phyloP scores from a whole-genome alignment of 805 yeast species.

The Metschnikowia aberdeeniae region DNA sequence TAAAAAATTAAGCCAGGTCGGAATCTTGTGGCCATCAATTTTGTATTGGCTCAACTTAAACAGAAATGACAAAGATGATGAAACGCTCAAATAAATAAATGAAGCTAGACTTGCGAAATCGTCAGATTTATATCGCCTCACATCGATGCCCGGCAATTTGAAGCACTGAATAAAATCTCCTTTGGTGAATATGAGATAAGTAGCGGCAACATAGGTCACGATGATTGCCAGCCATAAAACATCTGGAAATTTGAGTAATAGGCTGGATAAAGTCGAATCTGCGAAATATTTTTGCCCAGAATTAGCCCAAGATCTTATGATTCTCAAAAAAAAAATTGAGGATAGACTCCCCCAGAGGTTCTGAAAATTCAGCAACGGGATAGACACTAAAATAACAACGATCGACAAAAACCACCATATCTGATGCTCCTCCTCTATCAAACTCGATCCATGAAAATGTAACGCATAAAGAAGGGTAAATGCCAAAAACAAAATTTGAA shows the following conservation, averaged over 20 bases:
- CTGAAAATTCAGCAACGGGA: slow-evolving; percentile 5
- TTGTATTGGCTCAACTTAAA: slow-evolving; percentile 54
- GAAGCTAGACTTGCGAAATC: slow-evolving; percentile 31
- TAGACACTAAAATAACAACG: slow-evolving; percentile 12
- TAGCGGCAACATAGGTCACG: slow-evolving; percentile 31
- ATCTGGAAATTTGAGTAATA: slow-evolving; percentile 29
- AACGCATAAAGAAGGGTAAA: slow-evolving; percentile 49
- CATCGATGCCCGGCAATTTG: slow-evolving; percentile 8
- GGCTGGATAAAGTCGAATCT: slow-evolving; percentile 34
- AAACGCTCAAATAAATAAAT: slow-evolving; percentile 44
- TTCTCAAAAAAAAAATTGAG: slow-evolving; percentile 42
- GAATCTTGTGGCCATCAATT: slow-evolving; percentile 53
- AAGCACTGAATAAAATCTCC: slow-evolving; percentile 25
- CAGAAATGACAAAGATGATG: slow-evolving; percentile 43
- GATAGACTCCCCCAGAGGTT: slow-evolving; percentile 3
- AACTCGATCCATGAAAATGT: slow-evolving; percentile 73
- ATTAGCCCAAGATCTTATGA: slow-evolving; percentile 79
- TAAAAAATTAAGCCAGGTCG: slow-evolving; percentile 29
- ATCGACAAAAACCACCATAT: slow-evolving; percentile 72
- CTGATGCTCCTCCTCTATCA: slow-evolving; percentile 95
- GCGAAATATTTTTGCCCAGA: slow-evolving; percentile 79
- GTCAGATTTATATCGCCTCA: slow-evolving; percentile 6
- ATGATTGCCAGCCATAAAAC: slow-evolving; percentile 48
- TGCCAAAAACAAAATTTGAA: slow-evolving; percentile 12
- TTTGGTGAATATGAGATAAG: slow-evolving; percentile 20